phyloP scores from a whole-genome alignment of 345 rosid genomes.

The Linum lewisii region DNA sequence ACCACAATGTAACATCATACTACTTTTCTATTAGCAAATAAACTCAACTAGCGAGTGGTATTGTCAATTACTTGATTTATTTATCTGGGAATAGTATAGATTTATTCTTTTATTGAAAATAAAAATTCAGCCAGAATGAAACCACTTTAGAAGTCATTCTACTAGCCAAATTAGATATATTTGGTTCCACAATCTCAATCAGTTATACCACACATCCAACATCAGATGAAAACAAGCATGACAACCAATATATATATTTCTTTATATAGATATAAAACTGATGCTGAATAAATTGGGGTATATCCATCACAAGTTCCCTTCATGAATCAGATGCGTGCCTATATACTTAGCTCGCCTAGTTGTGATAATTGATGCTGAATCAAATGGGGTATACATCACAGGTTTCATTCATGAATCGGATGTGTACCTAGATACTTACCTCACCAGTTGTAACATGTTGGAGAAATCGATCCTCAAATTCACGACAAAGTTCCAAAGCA shows the following conservation, averaged over 20 bases:
- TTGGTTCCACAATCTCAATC: too few relatives aligned
- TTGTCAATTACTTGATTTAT: not conserved
- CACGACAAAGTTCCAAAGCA: slow-evolving; percentile 98
- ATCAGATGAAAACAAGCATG: too few relatives aligned
- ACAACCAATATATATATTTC: too few relatives aligned
- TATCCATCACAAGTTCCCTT: not conserved
- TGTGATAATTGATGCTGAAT: slow-evolving; percentile 4
- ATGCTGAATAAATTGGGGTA: too few relatives aligned
- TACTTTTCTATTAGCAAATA: too few relatives aligned
- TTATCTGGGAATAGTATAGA: not conserved
- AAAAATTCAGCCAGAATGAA: too few relatives aligned
- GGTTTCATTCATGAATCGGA: not conserved
- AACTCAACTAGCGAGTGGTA: not conserved
- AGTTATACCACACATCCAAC: too few relatives aligned
- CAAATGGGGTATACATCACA: not conserved
- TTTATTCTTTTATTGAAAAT: too few relatives aligned
- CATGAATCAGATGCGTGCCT: not conserved
- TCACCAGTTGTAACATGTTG: slow-evolving; percentile 83
- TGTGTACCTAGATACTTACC: slow-evolving; percentile 35
- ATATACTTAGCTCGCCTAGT: slow-evolving; percentile 82
- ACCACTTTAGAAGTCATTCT: too few relatives aligned
- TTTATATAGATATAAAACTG: too few relatives aligned
- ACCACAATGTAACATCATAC: too few relatives aligned
- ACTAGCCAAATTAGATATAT: too few relatives aligned
- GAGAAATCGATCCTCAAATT: slow-evolving; percentile 97